Evolutionary conservation across 495 filamentous ascomycete species (phyloP).

Genomic region (Pyronema domesticum): DNA sequence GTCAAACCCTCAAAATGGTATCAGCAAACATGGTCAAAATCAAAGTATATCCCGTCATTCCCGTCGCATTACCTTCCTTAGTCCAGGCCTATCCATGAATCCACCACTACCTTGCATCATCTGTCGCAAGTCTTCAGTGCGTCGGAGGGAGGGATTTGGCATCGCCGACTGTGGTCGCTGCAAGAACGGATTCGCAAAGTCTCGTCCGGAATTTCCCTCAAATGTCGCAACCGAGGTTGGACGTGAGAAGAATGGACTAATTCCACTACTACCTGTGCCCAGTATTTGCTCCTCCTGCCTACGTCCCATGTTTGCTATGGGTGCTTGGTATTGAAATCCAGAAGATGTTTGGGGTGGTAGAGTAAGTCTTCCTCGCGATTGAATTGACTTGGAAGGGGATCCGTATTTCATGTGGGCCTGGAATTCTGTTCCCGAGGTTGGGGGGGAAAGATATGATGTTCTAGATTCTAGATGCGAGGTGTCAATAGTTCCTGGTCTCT

Average conservation of each 20-base stretch:
- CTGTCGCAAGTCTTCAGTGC: constrained; percentile 1
- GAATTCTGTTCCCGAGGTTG: neutral
- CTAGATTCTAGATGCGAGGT: neutral
- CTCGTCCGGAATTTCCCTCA: neutral
- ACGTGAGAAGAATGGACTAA: constrained; percentile 13
- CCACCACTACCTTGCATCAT: constrained; percentile 6
- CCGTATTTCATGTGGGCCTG: neutral
- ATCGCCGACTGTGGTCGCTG: neutral
- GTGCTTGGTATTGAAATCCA: neutral
- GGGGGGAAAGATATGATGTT: neutral
- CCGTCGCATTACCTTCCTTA: constrained; percentile 18
- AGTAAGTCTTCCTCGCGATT: neutral
- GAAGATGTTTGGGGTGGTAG: constrained; percentile 2
- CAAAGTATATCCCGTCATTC: constrained; percentile 3
- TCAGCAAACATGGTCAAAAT: neutral
- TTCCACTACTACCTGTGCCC: neutral
- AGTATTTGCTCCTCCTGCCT: neutral
- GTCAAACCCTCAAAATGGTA: too few relatives aligned
- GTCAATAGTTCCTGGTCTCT: neutral
- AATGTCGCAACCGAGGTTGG: neutral
- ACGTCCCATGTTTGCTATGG: neutral
- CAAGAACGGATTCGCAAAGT: neutral
- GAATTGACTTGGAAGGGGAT: neutral
- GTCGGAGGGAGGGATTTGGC: neutral
- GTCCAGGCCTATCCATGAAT: constrained; percentile 14